These are phyloP conservation scores for Dothideomycetes sp. DNA, from an alignment of 2,329 filamentous ascomycete genomes.

Conservation along the genomic window DNA sequence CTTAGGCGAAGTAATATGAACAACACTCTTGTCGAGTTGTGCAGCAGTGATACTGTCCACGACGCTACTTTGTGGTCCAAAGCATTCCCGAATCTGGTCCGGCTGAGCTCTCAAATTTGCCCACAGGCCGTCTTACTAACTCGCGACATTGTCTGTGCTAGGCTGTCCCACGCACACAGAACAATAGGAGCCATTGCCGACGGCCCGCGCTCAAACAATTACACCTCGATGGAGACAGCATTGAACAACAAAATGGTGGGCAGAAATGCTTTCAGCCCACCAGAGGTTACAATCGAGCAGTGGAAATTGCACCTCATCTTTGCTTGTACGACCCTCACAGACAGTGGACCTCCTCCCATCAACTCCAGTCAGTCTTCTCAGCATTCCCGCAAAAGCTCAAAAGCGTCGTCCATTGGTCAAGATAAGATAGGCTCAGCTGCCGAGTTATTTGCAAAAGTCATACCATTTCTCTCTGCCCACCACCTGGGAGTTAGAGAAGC, in stretches of 20 bases:
- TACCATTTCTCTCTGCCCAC: constrained; percentile 71
- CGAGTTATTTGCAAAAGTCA: constrained; percentile 81
- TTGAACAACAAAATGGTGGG: constrained; percentile 15
- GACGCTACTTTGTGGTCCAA: constrained; percentile 96
- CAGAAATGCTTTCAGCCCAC: constrained; percentile 25
- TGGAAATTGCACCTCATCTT: constrained; percentile 98
- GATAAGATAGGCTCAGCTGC: constrained; percentile 80
- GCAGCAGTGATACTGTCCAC: constrained; percentile 89
- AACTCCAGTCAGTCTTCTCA: constrained; percentile 45
- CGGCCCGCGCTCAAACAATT: constrained; percentile 33
- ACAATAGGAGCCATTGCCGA: constrained; percentile 72
- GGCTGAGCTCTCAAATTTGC: constrained; percentile 81
- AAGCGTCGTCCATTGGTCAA: constrained; percentile 52
- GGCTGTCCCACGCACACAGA: constrained; percentile 86
- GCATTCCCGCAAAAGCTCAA: constrained; percentile 73
- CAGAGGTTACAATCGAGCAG: constrained; percentile 85
- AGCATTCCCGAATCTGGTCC: constrained; percentile 88
- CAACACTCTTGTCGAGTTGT: constrained; percentile 83
- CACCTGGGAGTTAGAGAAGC: constrained; percentile 77
- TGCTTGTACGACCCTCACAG: constrained; percentile 88
- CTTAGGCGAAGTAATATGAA: constrained; percentile 74
- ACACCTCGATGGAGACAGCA: constrained; percentile 52
- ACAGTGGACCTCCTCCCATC: constrained; percentile 44
- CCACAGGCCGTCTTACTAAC: constrained; percentile 84
- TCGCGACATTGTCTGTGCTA: constrained; percentile 82